Evolutionary conservation across 495 filamentous ascomycete species (phyloP).

Genomic region (Hyaloscypha hepaticicola): DNA sequence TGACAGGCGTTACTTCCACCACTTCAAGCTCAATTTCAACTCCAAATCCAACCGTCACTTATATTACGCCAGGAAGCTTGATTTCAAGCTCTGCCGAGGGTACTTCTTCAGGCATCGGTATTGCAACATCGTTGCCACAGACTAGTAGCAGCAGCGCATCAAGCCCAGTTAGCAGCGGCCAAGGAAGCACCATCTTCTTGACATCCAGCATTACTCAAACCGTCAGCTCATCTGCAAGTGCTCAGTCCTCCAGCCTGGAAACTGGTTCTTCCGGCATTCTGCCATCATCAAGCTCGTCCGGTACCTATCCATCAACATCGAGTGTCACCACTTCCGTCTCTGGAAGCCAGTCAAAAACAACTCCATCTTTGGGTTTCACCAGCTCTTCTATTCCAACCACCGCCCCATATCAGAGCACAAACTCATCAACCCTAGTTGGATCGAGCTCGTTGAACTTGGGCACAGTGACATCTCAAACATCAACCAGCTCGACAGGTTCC

Average conservation of each 20-base stretch:
- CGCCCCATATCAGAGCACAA: background rate
- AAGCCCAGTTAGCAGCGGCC: background rate
- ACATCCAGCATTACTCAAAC: background rate
- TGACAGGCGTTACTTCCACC: background rate
- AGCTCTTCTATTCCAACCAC: background rate
- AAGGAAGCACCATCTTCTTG: background rate
- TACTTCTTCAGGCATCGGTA: background rate
- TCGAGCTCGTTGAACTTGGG: background rate
- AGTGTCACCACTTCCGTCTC: background rate
- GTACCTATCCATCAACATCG: conserved; percentile 3
- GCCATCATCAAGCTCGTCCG: conserved; percentile 4
- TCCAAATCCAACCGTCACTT: background rate
- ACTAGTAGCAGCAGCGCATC: background rate
- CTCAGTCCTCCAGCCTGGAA: background rate
- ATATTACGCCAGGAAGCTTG: background rate
- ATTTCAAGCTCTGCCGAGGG: background rate
- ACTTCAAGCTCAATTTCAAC: background rate
- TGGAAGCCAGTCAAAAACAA: background rate
- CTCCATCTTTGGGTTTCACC: background rate
- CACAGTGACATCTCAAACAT: background rate
- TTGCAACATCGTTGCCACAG: background rate
- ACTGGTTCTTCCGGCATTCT: background rate
- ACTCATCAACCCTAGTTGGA: background rate
- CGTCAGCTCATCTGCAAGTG: background rate
- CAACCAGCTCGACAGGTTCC: background rate